Evolutionary conservation across 2,329 filamentous ascomycete species (phyloP).

Genomic region (Penicillium hordei): DNA sequence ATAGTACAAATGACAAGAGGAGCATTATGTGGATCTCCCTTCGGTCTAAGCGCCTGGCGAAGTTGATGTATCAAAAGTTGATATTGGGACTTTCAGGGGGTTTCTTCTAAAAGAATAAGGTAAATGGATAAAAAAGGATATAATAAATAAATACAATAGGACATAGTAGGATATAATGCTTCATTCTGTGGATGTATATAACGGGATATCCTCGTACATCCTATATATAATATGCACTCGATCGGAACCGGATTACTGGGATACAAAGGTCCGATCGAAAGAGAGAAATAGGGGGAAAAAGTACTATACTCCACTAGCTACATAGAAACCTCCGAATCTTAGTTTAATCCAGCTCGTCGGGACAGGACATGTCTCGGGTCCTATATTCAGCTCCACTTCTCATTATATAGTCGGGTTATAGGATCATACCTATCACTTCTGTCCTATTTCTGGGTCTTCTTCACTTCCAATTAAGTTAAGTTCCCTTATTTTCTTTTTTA

Average conservation of each 20-base stretch:
- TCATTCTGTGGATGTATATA: neutral
- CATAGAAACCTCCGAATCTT: neutral
- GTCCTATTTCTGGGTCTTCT: neutral
- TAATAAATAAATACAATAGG: neutral
- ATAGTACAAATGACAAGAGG: neutral
- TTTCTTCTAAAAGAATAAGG: neutral
- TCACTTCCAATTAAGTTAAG: neutral
- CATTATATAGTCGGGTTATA: neutral
- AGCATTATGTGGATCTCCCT: conserved; percentile 1
- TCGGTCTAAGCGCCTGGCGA: neutral
- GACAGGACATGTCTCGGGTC: neutral
- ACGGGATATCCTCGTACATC: neutral
- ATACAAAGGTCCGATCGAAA: conserved; percentile 11
- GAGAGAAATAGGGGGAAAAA: neutral
- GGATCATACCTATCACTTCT: neutral
- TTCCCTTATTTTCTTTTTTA: neutral
- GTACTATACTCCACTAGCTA: neutral
- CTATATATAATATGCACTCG: neutral
- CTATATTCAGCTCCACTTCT: neutral
- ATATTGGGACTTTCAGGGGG: conserved; percentile 1
- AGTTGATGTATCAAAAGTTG: conserved; percentile 9
- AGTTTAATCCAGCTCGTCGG: neutral
- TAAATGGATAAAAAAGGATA: neutral
- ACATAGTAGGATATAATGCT: neutral
- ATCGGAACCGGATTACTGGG: conserved; percentile 21